phyloP scores from a whole-genome alignment of 1,139 yeast species.

The Yamadazyma dendronema region DNA sequence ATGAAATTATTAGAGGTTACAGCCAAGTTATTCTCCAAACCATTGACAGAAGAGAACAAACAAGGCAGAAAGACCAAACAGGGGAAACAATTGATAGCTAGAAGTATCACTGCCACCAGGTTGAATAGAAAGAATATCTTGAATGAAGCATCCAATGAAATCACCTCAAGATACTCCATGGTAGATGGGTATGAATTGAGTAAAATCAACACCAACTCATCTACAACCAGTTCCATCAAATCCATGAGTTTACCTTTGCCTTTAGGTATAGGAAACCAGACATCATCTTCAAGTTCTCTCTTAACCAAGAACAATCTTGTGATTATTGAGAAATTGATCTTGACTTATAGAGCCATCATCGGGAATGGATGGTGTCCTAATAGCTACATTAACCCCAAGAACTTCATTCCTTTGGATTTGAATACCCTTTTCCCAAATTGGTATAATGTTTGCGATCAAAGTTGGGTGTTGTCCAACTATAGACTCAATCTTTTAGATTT shows the following conservation, averaged over 20 bases:
- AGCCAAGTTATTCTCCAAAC: slow-evolving; percentile 48
- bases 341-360: slow-evolving; percentile 50
- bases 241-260: slow-evolving; percentile 45
- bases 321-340: slow-evolving; percentile 44
- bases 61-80: slow-evolving; percentile 13
- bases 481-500: slow-evolving; percentile 61
- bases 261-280: slow-evolving; percentile 41
- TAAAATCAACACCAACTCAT: slow-evolving; percentile 44
- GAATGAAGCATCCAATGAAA: slow-evolving; percentile 19
- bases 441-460: slow-evolving; percentile 42
- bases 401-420: slow-evolving; percentile 30
- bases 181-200: slow-evolving; percentile 53
- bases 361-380: slow-evolving; percentile 49
- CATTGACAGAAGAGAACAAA: slow-evolving; percentile 28
- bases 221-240: slow-evolving; percentile 36
- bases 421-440: slow-evolving; percentile 32
- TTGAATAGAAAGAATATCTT: slow-evolving; percentile 24
- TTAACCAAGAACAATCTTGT: slow-evolving; percentile 37
- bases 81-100: slow-evolving; percentile 39
- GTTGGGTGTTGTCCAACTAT: slow-evolving; percentile 47
- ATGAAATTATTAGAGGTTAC: slow-evolving; percentile 61
- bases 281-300: slow-evolving; percentile 37
- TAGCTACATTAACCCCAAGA: slow-evolving; percentile 25
- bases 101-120: slow-evolving; percentile 41
- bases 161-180: slow-evolving; percentile 40